Evolutionary conservation across 805 yeast species (phyloP).

Genomic region (Diddensiella transvaalensis): DNA sequence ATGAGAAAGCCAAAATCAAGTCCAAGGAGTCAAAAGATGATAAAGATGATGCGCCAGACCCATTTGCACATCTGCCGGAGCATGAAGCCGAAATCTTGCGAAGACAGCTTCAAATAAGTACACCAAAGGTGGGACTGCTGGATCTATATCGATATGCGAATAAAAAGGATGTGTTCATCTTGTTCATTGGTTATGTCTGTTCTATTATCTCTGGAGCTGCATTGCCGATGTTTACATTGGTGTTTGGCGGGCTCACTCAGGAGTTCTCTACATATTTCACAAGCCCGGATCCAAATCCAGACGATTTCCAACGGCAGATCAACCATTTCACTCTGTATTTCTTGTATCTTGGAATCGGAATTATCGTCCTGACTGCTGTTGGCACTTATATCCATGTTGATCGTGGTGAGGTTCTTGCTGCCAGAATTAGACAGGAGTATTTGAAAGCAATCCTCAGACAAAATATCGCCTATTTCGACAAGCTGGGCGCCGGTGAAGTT

Average conservation of each 20-base stretch:
- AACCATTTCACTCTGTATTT: conserved; percentile 38
- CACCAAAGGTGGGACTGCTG: conserved; percentile 25
- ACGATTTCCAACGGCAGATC: conserved; percentile 33
- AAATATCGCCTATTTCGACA: conserved; percentile 41
- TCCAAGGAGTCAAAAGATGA: conserved; percentile 12
- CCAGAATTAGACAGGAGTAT: conserved; percentile 38
- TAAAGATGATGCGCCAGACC: conserved; percentile 22
- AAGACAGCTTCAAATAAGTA: conserved; percentile 29
- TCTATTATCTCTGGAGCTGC: conserved; percentile 39
- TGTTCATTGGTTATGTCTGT: conserved; percentile 31
- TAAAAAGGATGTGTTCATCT: conserved; percentile 28
- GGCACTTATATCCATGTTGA: conserved; percentile 37
- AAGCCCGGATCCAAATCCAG: conserved; percentile 22
- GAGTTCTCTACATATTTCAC: conserved; percentile 35
- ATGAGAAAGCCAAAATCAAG: conserved; percentile 3
- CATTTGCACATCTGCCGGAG: conserved; percentile 27
- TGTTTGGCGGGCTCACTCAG: conserved; percentile 39
- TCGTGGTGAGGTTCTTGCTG: conserved; percentile 40
- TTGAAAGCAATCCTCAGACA: conserved; percentile 37
- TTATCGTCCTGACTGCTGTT: conserved; percentile 31
- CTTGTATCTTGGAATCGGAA: conserved; percentile 39
- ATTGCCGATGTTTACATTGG: conserved; percentile 40
- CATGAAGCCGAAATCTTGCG: conserved; percentile 34
- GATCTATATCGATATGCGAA: conserved; percentile 37
- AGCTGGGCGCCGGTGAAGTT: conserved; percentile 42